phyloP scores from a whole-genome alignment of 2,329 filamentous ascomycete genomes.

The Fusarium zealandicum region DNA sequence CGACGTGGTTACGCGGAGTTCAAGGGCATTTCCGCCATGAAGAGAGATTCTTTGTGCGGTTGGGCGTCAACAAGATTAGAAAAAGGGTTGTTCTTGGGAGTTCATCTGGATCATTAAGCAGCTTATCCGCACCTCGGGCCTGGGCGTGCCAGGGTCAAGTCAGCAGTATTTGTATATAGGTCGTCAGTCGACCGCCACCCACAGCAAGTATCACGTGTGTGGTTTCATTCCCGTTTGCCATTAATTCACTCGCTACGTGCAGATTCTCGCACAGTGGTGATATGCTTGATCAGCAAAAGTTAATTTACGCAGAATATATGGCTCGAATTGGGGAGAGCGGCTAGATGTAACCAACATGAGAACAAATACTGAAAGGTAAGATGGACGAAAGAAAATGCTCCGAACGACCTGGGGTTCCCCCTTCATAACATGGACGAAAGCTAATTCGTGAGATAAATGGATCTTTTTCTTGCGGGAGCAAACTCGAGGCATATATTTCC shows the following conservation, averaged over 20 bases:
- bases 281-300: too few species aligned
- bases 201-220: neutral
- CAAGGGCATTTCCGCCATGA: constrained; percentile 76
- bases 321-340: too few species aligned
- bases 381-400: too few species aligned
- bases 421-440: too few species aligned
- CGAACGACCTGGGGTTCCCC: too few species aligned
- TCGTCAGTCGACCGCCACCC: neutral
- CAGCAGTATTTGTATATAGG: constrained; percentile 12
- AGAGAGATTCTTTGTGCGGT: neutral
- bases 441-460: too few species aligned
- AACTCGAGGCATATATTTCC: too few species aligned
- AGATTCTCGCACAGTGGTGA: neutral
- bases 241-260: neutral
- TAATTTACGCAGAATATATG: too few species aligned
- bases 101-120: constrained; percentile 13
- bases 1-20: constrained; percentile 73
- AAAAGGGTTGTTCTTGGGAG: constrained; percentile 12
- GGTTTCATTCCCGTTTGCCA: neutral
- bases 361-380: too few species aligned
- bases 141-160: neutral
- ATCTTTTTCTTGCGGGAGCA: too few species aligned
- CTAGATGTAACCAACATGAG: too few species aligned
- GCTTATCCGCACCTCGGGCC: constrained; percentile 3
- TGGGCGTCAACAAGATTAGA: constrained; percentile 8